Conservation (phyloP, 345 rosid genomes). For the Mercurialis annua region DNA sequence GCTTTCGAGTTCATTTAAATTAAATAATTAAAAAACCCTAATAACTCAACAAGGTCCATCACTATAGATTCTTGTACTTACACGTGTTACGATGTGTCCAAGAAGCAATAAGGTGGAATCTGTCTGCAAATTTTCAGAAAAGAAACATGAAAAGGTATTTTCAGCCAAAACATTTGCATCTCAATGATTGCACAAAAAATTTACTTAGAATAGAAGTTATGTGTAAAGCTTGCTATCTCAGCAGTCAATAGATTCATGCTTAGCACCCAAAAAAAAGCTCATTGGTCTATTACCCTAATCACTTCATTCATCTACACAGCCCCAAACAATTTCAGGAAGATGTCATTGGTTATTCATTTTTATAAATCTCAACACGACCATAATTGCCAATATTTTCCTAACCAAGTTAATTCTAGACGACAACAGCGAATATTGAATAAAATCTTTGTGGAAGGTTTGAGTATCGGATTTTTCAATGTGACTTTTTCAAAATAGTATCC, state of each 20-base stretch:
- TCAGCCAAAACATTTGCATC: background rate
- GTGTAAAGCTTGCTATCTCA: background rate
- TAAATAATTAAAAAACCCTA: background rate
- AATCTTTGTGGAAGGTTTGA: too few relatives aligned
- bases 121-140: constrained; percentile 47
- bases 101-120: constrained; percentile 77
- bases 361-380: too few relatives aligned
- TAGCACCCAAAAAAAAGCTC: background rate
- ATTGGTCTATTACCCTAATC: background rate
- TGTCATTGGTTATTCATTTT: too few relatives aligned
- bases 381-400: too few relatives aligned
- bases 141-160: background rate
- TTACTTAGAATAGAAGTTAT: background rate
- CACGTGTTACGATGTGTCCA: constrained; percentile 62
- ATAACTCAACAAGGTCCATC: constrained; percentile 13
- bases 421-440: too few relatives aligned
- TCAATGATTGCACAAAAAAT: background rate
- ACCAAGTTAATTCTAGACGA: too few relatives aligned
- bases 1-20: background rate
- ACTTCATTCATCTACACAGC: background rate
- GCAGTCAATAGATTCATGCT: background rate
- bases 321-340: too few relatives aligned
- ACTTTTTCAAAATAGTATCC: background rate
- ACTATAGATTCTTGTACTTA: constrained; percentile 35
- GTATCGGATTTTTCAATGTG: background rate